A percentile compares a stretch with the other conserved stretches of the same genome.
Conservation (phyloP, 352 stramenopile genomes). For the Phytopythium mirpurense region DNA sequence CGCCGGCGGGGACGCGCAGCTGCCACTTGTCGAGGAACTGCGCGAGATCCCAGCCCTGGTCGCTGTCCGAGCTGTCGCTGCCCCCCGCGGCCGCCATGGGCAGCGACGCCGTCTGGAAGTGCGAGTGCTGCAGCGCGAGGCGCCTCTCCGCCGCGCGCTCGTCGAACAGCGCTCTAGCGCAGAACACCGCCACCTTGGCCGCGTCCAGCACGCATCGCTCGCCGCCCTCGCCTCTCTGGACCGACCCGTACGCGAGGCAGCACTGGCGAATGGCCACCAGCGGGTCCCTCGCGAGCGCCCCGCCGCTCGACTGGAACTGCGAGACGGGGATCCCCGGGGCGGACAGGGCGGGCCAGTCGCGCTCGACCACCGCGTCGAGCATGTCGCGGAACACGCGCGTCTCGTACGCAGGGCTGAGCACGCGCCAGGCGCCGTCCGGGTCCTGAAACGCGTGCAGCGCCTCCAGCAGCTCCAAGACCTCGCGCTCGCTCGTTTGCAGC, state of each 20-base stretch:
- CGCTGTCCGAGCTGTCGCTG: neutral
- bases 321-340: conserved; percentile 35
- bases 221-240: conserved; percentile 11
- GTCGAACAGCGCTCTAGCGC: conserved; percentile 66
- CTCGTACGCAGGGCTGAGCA: conserved; percentile 58
- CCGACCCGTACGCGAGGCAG: conserved; percentile 53
- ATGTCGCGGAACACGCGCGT: conserved; percentile 61
- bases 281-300: conserved; percentile 27
- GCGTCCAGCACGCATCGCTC: conserved; percentile 47
- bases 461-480: conserved; percentile 53
- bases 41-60: conserved; percentile 41
- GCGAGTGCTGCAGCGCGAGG: conserved; percentile 22
- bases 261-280: conserved; percentile 63
- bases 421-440: conserved; percentile 45
- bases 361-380: conserved; percentile 64
- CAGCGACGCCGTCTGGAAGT: conserved; percentile 20
- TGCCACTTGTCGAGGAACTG: conserved; percentile 84
- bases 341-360: conserved; percentile 54
- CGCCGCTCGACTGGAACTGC: conserved; percentile 23
- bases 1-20: conserved; percentile 58
- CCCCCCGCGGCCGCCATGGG: conserved; percentile 9
- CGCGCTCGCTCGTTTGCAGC: conserved; percentile 60
- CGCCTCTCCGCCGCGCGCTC: conserved; percentile 33
- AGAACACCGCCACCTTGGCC: conserved; percentile 67
- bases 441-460: conserved; percentile 71